These are phyloP conservation scores for Alternaria triticimaculans DNA, from an alignment of 2,329 filamentous ascomycete species.

Conservation along the genomic window DNA sequence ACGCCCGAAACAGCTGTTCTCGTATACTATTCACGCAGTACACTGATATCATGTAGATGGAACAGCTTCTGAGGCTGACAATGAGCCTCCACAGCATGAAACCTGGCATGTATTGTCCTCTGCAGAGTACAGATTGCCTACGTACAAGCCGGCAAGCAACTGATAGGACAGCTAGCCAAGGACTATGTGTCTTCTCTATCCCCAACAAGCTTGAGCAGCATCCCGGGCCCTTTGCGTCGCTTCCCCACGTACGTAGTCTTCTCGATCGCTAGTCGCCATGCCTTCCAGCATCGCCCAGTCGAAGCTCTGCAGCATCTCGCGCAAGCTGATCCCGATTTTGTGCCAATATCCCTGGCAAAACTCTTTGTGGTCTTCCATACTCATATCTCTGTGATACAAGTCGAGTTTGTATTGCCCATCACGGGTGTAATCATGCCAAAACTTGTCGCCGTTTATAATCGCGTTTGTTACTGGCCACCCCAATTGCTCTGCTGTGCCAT, in stretches of 20 bases:
- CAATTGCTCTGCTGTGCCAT: background rate
- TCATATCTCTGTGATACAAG: background rate
- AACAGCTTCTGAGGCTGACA: background rate
- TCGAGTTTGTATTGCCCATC: background rate
- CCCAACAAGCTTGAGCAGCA: background rate
- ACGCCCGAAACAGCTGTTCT: background rate
- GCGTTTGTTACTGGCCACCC: background rate
- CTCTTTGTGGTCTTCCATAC: background rate
- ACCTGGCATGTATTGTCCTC: background rate
- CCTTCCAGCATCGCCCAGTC: background rate
- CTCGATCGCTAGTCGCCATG: background rate
- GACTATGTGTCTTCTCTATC: background rate
- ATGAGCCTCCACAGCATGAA: background rate
- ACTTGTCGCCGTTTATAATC: background rate
- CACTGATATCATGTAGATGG: background rate
- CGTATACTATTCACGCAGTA: background rate
- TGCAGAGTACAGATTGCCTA: background rate
- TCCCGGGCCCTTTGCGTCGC: background rate
- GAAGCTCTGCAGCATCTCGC: background rate
- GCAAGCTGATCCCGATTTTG: background rate
- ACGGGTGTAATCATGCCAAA: background rate
- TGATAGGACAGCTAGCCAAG: background rate
- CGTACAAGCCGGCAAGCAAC: too few relatives aligned
- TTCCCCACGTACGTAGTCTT: background rate
- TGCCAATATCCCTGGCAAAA: background rate